Conservation (phyloP, 345 rosid genomes). For the Brassica rapa region DNA sequence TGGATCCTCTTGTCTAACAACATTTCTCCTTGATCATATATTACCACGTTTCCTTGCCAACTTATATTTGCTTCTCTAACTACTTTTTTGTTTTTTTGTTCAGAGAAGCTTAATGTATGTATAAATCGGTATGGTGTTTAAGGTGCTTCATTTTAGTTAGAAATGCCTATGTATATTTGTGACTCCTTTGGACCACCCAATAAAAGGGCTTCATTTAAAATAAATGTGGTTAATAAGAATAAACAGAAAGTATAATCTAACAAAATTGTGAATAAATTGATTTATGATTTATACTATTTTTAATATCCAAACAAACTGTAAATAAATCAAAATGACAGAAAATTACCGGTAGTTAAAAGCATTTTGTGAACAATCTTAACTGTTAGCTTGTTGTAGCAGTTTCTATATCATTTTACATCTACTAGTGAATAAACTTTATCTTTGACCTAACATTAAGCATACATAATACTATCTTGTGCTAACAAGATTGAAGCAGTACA, state of each 20-base stretch:
- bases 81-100: neutral
- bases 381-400: too few species aligned
- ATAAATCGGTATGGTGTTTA: neutral
- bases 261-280: neutral
- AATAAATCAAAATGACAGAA: neutral
- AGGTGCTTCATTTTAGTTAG: neutral
- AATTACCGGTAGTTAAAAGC: neutral
- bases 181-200: neutral
- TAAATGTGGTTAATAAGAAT: neutral
- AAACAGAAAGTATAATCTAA: neutral
- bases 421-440: too few species aligned
- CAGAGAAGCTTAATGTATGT: neutral
- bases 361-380: neutral
- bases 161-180: neutral
- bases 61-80: conserved; percentile 2
- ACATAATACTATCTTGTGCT: too few species aligned
- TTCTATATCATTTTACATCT: too few species aligned
- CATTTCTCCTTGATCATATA: neutral
- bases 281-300: neutral
- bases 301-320: neutral
- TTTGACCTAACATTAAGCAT: too few species aligned
- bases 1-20: conserved; percentile 20
- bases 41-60: conserved; percentile 4
- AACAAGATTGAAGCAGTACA: too few species aligned
- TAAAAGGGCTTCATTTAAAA: neutral